Conservation (phyloP, 176 grass and related monocot genomes). For the Phragmites australis region DNA sequence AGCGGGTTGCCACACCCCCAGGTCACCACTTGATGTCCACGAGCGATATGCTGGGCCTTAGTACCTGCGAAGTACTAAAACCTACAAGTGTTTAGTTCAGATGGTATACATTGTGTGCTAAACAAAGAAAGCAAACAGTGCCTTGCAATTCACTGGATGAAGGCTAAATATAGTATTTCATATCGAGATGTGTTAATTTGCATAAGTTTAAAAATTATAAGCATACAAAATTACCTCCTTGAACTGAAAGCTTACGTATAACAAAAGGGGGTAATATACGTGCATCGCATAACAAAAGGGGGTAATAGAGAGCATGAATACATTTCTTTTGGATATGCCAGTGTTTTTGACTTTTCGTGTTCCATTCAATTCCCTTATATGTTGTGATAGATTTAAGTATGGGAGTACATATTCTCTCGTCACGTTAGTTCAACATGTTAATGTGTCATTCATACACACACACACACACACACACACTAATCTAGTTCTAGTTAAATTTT, state of each 20-base stretch:
- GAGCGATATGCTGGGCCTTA: not conserved
- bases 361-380: conserved; percentile 5
- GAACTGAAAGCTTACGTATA: not conserved
- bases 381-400: not conserved
- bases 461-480: too few relatives aligned
- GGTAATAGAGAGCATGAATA: not conserved
- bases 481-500: not conserved
- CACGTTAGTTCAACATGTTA: not conserved
- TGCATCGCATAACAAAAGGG: not conserved
- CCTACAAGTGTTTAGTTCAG: not conserved
- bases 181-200: not conserved
- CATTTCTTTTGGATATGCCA: not conserved
- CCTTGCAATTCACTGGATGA: not conserved
- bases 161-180: not conserved
- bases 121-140: not conserved
- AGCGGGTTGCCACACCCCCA: not conserved
- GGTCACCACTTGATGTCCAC: not conserved
- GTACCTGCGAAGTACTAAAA: not conserved
- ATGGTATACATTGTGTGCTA: not conserved
- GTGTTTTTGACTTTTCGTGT: not conserved
- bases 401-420: not conserved
- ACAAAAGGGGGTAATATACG: not conserved
- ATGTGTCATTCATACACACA: not conserved
- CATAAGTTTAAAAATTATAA: not conserved
- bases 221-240: not conserved